These are phyloP conservation scores for Salvia rosmarinus DNA, from an alignment of 257 asterid genomes.

Conservation along the genomic window DNA sequence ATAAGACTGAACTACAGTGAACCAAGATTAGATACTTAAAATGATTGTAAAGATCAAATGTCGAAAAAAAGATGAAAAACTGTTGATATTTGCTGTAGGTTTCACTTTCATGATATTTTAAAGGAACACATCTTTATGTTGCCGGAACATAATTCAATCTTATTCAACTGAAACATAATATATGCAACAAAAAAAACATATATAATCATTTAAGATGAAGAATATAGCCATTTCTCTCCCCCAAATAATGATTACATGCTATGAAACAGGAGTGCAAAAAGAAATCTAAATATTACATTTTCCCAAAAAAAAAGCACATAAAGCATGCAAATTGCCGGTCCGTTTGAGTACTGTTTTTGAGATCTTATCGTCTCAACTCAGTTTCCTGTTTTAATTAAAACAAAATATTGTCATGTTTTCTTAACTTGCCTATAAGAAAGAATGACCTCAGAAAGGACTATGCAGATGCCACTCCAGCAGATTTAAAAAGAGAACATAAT, in stretches of 20 bases:
- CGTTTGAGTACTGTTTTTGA: background rate
- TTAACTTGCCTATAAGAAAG: background rate
- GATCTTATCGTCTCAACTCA: background rate
- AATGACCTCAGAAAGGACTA: background rate
- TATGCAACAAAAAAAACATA: background rate
- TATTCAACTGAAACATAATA: background rate
- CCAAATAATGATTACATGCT: background rate
- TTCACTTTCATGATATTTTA: background rate
- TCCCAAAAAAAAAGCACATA: background rate
- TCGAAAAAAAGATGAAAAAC: background rate
- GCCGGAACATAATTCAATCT: background rate
- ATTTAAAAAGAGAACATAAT: background rate
- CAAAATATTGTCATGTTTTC: background rate
- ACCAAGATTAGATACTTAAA: background rate
- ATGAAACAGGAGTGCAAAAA: background rate
- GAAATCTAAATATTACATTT: background rate
- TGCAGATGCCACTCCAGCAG: background rate
- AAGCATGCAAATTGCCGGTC: background rate
- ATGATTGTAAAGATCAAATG: background rate
- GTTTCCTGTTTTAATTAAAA: background rate
- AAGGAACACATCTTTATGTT: background rate
- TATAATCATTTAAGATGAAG: background rate
- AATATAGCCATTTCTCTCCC: background rate
- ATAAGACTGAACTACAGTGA: background rate
- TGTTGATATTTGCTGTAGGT: constrained; percentile 1